Conservation (phyloP, 331 rosid genomes). For the Dryas integrifolia region DNA sequence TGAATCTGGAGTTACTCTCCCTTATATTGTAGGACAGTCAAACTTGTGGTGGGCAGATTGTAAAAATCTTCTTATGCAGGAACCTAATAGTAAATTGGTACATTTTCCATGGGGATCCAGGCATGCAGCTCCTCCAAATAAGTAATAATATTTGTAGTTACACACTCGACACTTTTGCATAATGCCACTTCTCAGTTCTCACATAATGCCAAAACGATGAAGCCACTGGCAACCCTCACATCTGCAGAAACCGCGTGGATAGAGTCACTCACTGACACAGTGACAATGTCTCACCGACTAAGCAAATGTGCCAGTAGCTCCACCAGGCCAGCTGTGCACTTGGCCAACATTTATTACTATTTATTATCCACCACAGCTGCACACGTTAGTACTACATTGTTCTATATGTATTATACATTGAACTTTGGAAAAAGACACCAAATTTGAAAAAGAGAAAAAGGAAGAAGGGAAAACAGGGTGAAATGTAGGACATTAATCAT, state of each 20-base stretch:
- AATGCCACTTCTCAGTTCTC: not conserved
- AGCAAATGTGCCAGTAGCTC: not conserved
- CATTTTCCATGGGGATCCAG: too few relatives aligned
- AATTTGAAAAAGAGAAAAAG: too few relatives aligned
- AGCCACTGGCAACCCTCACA: not conserved
- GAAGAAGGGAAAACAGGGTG: not conserved
- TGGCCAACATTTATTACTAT: not conserved
- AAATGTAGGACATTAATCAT: not conserved
- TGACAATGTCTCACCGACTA: too few relatives aligned
- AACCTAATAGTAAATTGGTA: too few relatives aligned
- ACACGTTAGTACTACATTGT: not conserved
- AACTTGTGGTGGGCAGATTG: too few relatives aligned
- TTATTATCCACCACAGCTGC: not conserved
- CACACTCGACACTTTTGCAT: not conserved
- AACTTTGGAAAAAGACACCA: too few relatives aligned
- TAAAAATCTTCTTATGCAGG: too few relatives aligned
- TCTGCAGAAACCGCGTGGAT: constrained; percentile 33
- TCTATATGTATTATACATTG: too few relatives aligned
- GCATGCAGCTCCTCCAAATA: too few relatives aligned
- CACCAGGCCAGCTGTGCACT: constrained; percentile 16
- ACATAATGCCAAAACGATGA: constrained; percentile 4
- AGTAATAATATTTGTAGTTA: too few relatives aligned
- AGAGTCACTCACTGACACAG: not conserved
- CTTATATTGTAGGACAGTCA: too few relatives aligned
- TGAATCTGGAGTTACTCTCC: too few relatives aligned